A percentile compares a stretch with the other conserved stretches of the same genome.
These are phyloP conservation scores for Lentinula sp. DNA, from an alignment of 768 basidiomycete species.

Conservation along the genomic window DNA sequence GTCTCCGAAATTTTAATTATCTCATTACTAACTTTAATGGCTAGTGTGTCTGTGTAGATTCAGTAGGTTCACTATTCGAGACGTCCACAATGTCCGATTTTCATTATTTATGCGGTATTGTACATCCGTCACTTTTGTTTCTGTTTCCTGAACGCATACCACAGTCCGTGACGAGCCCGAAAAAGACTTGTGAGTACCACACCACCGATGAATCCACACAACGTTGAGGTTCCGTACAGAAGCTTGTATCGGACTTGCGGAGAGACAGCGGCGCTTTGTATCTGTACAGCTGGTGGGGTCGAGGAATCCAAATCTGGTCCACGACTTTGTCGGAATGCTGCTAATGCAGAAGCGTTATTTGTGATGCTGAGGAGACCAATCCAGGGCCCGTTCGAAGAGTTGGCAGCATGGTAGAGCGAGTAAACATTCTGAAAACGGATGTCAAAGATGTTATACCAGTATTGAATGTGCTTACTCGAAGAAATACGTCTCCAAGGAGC, in stretches of 20 bases:
- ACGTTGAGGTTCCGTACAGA: slow-evolving; percentile 4
- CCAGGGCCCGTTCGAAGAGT: slow-evolving; percentile 28
- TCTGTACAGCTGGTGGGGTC: slow-evolving; percentile 1
- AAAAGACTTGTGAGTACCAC: slow-evolving; percentile 7
- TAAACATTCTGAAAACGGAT: slow-evolving; percentile 42
- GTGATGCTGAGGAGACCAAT: slow-evolving; percentile 44
- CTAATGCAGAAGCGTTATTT: slow-evolving; percentile 26
- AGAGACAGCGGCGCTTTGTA: background rate
- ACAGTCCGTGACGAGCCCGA: slow-evolving; percentile 12
- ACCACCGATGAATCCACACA: slow-evolving; percentile 14
- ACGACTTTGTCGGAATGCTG: slow-evolving; percentile 32
- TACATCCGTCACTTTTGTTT: background rate
- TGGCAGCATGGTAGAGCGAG: slow-evolving; percentile 38
- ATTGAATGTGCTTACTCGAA: slow-evolving; percentile 32
- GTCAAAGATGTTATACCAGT: slow-evolving; percentile 7
- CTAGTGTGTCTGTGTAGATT: no score
- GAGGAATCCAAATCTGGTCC: slow-evolving; percentile 28
- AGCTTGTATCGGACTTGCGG: background rate
- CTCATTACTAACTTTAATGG: no score
- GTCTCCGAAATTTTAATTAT: no score
- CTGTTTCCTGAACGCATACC: slow-evolving; percentile 17
- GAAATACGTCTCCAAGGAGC: slow-evolving; percentile 54
- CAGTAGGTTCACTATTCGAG: no score
- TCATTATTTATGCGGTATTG: no score
- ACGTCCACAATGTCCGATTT: no score